Base-by-base conservation (phyloP, 495 filamentous ascomycete genomes). In the Penicillium crystallinum region DNA sequence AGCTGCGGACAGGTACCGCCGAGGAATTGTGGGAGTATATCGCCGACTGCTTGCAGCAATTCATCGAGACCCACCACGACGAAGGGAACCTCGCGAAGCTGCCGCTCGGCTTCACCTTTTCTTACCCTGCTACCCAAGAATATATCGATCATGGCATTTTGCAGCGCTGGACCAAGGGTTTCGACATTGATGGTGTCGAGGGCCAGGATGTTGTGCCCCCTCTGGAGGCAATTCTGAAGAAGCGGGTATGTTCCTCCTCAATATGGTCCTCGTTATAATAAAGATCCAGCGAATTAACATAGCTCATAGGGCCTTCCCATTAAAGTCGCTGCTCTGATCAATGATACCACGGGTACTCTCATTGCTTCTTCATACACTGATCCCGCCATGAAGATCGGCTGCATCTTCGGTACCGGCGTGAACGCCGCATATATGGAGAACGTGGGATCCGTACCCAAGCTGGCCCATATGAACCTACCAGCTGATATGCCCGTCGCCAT, bases 351-450 rank as follows among this genome's bases (percentile, higher is more conserved):
- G 29, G 93, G 93, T 62, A 98, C 93, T n/a, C 77, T 98, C n/a
- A 96, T 98, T 59, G 93, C 93, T 56, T 97, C 93, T 31, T 82
- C 87, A 19, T 98, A 98, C 74, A 97, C 93, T 35, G 95, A 98
- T 68, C 61, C 82, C 30, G 83, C 82, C 41, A 91, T 96, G 80
- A 90, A 83, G 73, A 95, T 98, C 65, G 93, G 93, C 49, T 96
- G 91, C 67, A 98, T 98, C 65, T 98, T 98, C 70, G 93, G 93
- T 57, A 98, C 93, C 12, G 93, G 93, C 53, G 96, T 95, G 69
- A 98, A 98, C 66, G 95, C 93, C 46, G 93, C 93, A 31, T 98
- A 98, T 73, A 95, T 98, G 87, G 93, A 98, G 70, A 74, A 92
- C 63, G 85, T 81, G 53, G 92, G 91, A 33, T 90, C 87, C 2